These are phyloP conservation scores for Wickerhamomyces bovis DNA, from an alignment of 805 yeast species.

Conservation along the genomic window DNA sequence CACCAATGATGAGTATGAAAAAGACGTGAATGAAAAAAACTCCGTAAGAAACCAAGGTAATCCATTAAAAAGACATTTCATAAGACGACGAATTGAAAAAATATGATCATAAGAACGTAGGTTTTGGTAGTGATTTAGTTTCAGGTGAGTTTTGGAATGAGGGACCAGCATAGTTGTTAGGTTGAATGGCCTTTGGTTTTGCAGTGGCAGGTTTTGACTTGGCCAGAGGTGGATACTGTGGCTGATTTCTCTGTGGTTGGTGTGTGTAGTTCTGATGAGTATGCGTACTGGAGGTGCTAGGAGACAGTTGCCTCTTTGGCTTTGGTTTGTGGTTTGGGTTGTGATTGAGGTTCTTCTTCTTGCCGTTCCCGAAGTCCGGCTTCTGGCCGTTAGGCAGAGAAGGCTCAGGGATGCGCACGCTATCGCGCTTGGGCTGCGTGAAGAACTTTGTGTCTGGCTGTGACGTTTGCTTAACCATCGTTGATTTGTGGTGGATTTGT, in stretches of 20 bases:
- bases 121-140: conserved; percentile 12
- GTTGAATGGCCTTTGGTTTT: neutral
- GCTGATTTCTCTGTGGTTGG: neutral
- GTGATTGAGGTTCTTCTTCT: neutral
- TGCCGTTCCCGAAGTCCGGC: conserved; percentile 15
- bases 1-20: neutral
- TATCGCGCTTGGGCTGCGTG: conserved; percentile 5
- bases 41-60: neutral
- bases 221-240: neutral
- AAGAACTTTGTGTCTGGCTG: conserved; percentile 5
- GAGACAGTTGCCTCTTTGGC: neutral
- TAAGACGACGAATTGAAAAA: neutral
- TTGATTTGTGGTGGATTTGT: neutral
- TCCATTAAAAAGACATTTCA: neutral
- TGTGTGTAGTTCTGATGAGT: neutral
- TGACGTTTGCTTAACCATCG: neutral
- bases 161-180: conserved; percentile 9
- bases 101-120: conserved; percentile 10
- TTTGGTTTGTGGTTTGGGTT: conserved; percentile 1
- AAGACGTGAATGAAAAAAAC: neutral
- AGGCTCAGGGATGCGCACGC: conserved; percentile 6
- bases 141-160: conserved; percentile 10
- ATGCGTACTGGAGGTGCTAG: neutral
- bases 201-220: neutral
- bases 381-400: conserved; percentile 13